Evolutionary conservation across 805 yeast genomes (phyloP).

Genomic region (Saturnispora hagleri): DNA sequence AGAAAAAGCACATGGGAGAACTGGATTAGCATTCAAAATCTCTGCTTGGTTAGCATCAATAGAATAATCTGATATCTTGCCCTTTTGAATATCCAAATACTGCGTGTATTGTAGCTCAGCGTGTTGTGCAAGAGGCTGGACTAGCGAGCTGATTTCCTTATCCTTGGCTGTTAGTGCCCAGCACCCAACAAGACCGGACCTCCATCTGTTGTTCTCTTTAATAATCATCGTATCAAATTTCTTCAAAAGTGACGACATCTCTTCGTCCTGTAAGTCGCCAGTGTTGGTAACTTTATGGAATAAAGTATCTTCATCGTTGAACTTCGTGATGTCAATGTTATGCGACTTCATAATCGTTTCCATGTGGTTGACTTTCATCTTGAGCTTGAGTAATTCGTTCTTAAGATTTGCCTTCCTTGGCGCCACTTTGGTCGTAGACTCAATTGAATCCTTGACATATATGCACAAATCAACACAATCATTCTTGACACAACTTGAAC

Average conservation of each 20-base stretch:
- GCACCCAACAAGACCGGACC: slow-evolving; percentile 36
- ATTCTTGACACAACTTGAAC: slow-evolving; percentile 30
- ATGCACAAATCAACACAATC: slow-evolving; percentile 31
- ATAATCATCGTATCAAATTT: slow-evolving; percentile 35
- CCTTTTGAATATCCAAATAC: slow-evolving; percentile 16
- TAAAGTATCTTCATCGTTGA: slow-evolving; percentile 7
- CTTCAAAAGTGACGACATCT: slow-evolving; percentile 29
- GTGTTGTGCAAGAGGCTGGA: slow-evolving; percentile 21
- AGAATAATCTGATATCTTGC: slow-evolving; percentile 11
- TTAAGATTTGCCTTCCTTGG: slow-evolving; percentile 29
- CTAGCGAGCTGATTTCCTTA: slow-evolving; percentile 25
- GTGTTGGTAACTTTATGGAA: slow-evolving; percentile 3
- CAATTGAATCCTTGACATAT: slow-evolving; percentile 32
- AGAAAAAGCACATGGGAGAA: no score
- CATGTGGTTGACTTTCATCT: slow-evolving; percentile 32
- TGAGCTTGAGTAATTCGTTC: slow-evolving; percentile 32
- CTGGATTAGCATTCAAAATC: not conserved
- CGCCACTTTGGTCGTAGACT: not conserved
- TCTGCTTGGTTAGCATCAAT: slow-evolving; percentile 37
- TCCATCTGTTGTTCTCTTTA: slow-evolving; percentile 35
- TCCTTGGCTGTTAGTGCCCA: slow-evolving; percentile 33
- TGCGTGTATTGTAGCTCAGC: slow-evolving; percentile 22
- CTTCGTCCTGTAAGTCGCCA: slow-evolving; percentile 22
- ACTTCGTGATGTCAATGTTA: slow-evolving; percentile 21
- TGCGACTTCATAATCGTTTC: slow-evolving; percentile 26